phyloP scores from a whole-genome alignment of 2,329 filamentous ascomycete genomes.

The Alternaria consortialis region DNA sequence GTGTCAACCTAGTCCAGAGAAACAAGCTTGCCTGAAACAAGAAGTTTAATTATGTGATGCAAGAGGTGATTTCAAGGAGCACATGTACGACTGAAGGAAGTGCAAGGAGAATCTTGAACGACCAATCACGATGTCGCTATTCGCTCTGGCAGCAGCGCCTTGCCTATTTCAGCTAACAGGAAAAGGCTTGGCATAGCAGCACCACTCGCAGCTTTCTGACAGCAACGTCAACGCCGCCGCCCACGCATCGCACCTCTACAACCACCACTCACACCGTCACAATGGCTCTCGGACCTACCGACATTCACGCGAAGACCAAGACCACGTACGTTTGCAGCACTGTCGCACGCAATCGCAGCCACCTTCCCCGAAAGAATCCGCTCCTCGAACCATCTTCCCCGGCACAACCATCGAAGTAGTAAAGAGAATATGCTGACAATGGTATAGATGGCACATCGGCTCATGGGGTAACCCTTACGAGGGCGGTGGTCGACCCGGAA shows the following conservation, averaged over 20 bases:
- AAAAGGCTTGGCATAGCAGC: slow-evolving; percentile 22
- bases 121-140: slow-evolving; percentile 2
- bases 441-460: slow-evolving; percentile 48
- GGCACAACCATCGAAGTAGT: slow-evolving; percentile 15
- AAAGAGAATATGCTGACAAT: slow-evolving; percentile 23
- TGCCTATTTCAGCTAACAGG: slow-evolving; percentile 1
- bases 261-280: slow-evolving; percentile 28
- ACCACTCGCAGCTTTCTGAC: slow-evolving; percentile 25
- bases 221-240: slow-evolving; percentile 27
- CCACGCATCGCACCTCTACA: slow-evolving; percentile 29
- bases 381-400: slow-evolving; percentile 13
- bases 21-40: too few species aligned
- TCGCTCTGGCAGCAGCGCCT: background rate
- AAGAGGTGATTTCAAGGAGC: background rate
- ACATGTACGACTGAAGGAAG: background rate
- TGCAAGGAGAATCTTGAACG: background rate
- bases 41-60: background rate
- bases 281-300: slow-evolving; percentile 44
- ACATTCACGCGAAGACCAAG: slow-evolving; percentile 39
- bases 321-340: slow-evolving; percentile 37
- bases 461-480: slow-evolving; percentile 52
- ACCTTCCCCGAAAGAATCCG: slow-evolving; percentile 9
- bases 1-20: background rate
- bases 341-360: slow-evolving; percentile 2
- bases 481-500: slow-evolving; percentile 59